Evolutionary conservation across 345 rosid genomes (phyloP), one percentile per base, ranked within the genome.

Genomic region (Combretum micranthum): DNA sequence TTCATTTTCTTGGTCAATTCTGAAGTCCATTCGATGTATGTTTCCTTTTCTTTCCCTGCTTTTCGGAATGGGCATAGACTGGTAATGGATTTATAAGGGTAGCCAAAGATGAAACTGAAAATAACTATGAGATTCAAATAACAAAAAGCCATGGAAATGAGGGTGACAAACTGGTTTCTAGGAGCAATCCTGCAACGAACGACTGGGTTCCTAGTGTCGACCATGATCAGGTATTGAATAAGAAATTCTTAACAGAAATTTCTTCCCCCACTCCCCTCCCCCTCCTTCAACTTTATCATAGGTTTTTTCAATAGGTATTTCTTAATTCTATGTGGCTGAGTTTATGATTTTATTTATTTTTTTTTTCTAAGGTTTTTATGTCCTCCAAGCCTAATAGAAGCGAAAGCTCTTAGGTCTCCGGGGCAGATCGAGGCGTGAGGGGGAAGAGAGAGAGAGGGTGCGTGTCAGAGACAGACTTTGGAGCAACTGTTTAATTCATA

Each of bases 121-220:
- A 64, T 32, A 80, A 69, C 58, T 51, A 61, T 26, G 45, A 15
- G 3, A 46, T 17, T 64, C 50, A 58, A 42, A 48, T 59, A 51
- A 20, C 56, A 56, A 15, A 52, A 37, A 2, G 69, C 44, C 13
- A 44, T 15, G 47, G 37, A 9, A 12, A 14, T 19, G 6, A 3
- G 18, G 37, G 32, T 26, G 42, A n/a, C 22, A 43, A 55, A 46
- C 61, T 67, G 2, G 65, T 57, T 48, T 74, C 67, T 56, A 69
- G 42, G 56, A 74, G 91, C 70, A 87, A 87, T 45, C 91, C 91
- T 16, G 88, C 88, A 53, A 82, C 80, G n/a, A 87, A 84, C 50
- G 91, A 87, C 51, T 80, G 91, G 95, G 66, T 72, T 72, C 87
- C 88, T 2, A 64, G 39, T 19, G 52, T 47, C 45, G 80, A 70